Evolutionary conservation across 176 grass and related monocot species (phyloP), one percentile per base, ranked within the genome.

Genomic region (Thalia dealbata): DNA sequence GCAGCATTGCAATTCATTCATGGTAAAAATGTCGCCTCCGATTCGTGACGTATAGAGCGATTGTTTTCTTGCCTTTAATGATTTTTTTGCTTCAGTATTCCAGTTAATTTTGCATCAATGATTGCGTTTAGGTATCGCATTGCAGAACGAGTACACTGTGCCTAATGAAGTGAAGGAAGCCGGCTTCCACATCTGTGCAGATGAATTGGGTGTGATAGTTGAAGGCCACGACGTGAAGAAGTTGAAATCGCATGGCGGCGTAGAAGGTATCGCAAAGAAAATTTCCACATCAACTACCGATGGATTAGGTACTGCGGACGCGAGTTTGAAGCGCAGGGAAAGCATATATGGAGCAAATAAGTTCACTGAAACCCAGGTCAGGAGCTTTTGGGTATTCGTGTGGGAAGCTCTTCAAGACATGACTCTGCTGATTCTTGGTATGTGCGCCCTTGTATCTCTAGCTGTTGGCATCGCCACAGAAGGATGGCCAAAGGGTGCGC

Each of bases 381-480:
- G 89, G 41, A 79, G 92, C 70, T 96, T 92, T 85, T 92, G 82
- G 89, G 84, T 96, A 38, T 96, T 92, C 5, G 86, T 90, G 44
- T 96, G 89, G 89, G 89, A 92, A 76, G 89, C 89, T n/a, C 80
- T 92, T 58, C 93, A 92, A 42, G 93, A 92, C 78, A 92, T 88
- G 87, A 97, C 93, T n/a, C 86, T 97, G 30, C 86, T 90, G 74
- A 97, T 92, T 73, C 82, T 97, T 27, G 87, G 87, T 3, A 81
- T 76, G 4, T 92, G 89, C 21, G 87, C 93, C 0, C 76, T 97
- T 62, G 71, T 92, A 77, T 92, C 89, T 3, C 85, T 92, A 41
- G 61, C 86, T 16, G 93, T 97, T 11, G 89, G 89, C 72, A 77
- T 92, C 21, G 84, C 89, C 30, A 97, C 89, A 8, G 93, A 92